Evolutionary conservation across 352 stramenopile species (phyloP).

Genomic region (Thalassiosira mediterranea): DNA sequence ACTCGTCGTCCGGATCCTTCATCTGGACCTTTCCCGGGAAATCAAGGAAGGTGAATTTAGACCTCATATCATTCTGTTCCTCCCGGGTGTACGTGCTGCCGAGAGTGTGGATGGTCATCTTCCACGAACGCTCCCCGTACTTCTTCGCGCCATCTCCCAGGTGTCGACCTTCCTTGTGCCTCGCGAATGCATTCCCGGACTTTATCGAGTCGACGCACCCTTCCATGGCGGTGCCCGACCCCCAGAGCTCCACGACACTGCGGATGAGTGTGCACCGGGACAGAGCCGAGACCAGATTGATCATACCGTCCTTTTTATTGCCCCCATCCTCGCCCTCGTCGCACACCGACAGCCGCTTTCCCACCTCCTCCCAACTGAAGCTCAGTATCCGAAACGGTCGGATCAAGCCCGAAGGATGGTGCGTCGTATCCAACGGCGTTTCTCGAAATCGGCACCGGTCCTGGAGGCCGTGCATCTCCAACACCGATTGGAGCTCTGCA

Average conservation of each 20-base stretch:
- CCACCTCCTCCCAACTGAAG: slow-evolving; percentile 30
- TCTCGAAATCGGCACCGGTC: slow-evolving; percentile 46
- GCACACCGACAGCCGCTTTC: slow-evolving; percentile 24
- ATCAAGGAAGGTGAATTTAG: slow-evolving; percentile 63
- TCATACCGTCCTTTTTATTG: slow-evolving; percentile 35
- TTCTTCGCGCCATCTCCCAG: slow-evolving; percentile 11
- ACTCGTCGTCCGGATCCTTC: slow-evolving; percentile 78
- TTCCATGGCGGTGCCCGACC: slow-evolving; percentile 46
- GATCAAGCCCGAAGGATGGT: slow-evolving; percentile 15
- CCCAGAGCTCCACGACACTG: slow-evolving; percentile 81
- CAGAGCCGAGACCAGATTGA: slow-evolving; percentile 48
- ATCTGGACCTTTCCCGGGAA: slow-evolving; percentile 74
- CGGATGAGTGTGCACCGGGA: slow-evolving; percentile 66
- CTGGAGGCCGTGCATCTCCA: slow-evolving; percentile 65
- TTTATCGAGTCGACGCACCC: slow-evolving; percentile 47
- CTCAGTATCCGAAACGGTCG: slow-evolving; percentile 47
- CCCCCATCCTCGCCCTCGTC: slow-evolving; percentile 22
- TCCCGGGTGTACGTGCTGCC: slow-evolving; percentile 70
- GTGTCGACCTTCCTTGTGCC: slow-evolving; percentile 47
- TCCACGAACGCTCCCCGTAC: slow-evolving; percentile 59
- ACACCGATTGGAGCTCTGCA: slow-evolving; percentile 76
- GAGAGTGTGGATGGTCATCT: slow-evolving; percentile 78
- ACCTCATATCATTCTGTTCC: slow-evolving; percentile 77
- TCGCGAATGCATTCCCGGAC: slow-evolving; percentile 5
- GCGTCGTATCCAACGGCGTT: slow-evolving; percentile 14